Base-by-base conservation (phyloP, 139 green algal genomes). In the Asterochloris sp. region DNA sequence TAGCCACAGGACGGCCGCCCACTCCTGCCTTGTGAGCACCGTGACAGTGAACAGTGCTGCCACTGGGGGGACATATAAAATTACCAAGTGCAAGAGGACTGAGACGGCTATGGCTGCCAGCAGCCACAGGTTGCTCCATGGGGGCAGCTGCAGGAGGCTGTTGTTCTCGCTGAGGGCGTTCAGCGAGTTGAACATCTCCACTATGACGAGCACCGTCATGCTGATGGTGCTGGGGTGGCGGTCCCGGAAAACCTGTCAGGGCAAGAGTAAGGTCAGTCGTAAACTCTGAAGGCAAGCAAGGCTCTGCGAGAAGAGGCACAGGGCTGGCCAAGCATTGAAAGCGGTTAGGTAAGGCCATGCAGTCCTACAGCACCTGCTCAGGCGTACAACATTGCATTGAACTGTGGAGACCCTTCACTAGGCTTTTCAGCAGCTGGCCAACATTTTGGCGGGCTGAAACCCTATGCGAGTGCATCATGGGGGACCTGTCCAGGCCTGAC, bases 101-200 rank as follows among this genome's bases (percentile, higher is more conserved):
- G 93, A 98, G 29, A 97, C 85, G 14, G 83, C 80, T 77, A 99
- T 99, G 26, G 96, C 96, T 0, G 90, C 90, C 67, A 98, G 83
- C 78, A 99, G 89, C 90, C 91, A 98, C 62, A 86, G 88, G 89
- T 99, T 99, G 85, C 92, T 90, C 92, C 93, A 97, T 28, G 95
- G 95, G 0, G 94, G 92, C 17, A 97, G 87, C 24, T 80, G 76
- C 78, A 96, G 74, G 19, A 98, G 81, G 75, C 78, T 91, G 79
- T 81, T 85, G 83, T 99, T 92, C 87, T 99, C 96, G 12, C 83
- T 93, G 61, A 99, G 88, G 0, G 97, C 97, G 85, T 99, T 99
- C 75, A 97, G 88, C 8, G 97, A 96, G 88, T 99, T 99, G 90
- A 99, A 95, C 97, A 99, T 99, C 89, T 99, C 97, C 83, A 99